Evolutionary conservation across 163 green algal genomes (phyloP), one percentile per base, ranked within the genome.

Genomic region (Scenedesmus sp.): DNA sequence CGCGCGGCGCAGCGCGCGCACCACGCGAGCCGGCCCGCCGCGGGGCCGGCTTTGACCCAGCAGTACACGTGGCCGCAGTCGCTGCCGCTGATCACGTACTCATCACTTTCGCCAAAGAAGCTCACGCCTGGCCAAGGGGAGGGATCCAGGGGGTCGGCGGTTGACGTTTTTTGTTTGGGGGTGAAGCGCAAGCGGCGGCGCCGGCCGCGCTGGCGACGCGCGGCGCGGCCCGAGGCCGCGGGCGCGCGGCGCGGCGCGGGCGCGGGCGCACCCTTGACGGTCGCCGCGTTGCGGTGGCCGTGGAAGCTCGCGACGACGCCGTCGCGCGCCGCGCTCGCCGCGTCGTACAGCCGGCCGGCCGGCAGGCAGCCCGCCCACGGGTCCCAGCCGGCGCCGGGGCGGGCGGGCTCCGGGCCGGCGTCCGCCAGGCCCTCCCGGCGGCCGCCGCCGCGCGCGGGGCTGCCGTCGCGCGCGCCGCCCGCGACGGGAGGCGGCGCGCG

Each of bases 71-170:
- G 80, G 4, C 90, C 91, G 72, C 84, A 90, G 78, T 96, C 91
- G 56, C 76, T 89, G 53, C 91, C 91, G 50, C 82, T 91, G 57
- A 93, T 65, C n/a, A 96, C 89, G 57, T 85, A 94, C 77, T 94
- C 89, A 45, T 95, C 90, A 39, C 80, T 24, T 13, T 70, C 51
- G 4, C 91, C 89, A 45, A 91, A 76, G 77, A 91, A 94, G 62
- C 44, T 83, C 1, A 89, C 83, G 22, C 89, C 88, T n/a, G n/a
- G n/a, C n/a, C n/a, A n/a, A n/a, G n/a, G n/a, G n/a, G n/a, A n/a
- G n/a, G n/a, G n/a, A n/a, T n/a, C n/a, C n/a, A n/a, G n/a, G n/a
- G n/a, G n/a, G n/a, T n/a, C n/a, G n/a, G n/a, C n/a, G n/a, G n/a
- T n/a, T n/a, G n/a, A n/a, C n/a, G n/a, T n/a, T n/a, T n/a, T n/a